Evolutionary conservation across 495 filamentous ascomycete genomes (phyloP), one percentile per base, ranked within the genome.

Genomic region (Glonium stellatum): DNA sequence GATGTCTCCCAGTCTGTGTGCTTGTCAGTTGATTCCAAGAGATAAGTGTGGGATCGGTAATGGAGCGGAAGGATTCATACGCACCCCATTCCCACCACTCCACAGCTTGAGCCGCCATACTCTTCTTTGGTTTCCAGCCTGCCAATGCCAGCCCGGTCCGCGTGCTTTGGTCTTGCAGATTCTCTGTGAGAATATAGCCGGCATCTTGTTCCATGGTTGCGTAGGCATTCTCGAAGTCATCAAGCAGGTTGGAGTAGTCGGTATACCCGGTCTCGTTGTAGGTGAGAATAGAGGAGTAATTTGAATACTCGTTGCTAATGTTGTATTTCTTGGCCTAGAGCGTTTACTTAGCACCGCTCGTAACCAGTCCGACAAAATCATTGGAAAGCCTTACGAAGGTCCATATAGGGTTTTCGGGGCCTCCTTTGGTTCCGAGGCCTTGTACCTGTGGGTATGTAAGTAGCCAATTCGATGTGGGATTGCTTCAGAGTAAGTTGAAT

Each of bases 361-460:
- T 31, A 31, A 6, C 3, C 27, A 31, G 27, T 31, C 27, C 27
- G 27, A 18, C 13, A 2, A 44, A 13, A 18, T 3, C 35, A n/a
- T 31, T 27, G 21, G 51, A 21, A 54, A 22, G 47, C 35, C 71
- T 22, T 69, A 80, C 79, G 58, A 89, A 70, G 34, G 75, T 78
- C 85, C 85, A 89, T 54, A 89, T 81, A 0, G 87, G 87, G 57
- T 90, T 90, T 59, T 85, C 61, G 5, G 80, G 79, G 1, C 82
- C 82, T 35, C 73, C 76, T 23, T 70, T 61, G 4, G 74, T 78
- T 0, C 80, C 85, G 5, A 87, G 72, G 0, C 87, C 87, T 75
- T 91, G 86, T 1, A 90, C 67, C 69, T 68, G 46, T 10, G n/a
- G 8, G 1, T 35, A 22, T 31, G 13, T 12, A 42, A 22, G 15